A percentile compares a stretch with the other conserved stretches of the same genome.
These are phyloP conservation scores for Anastatica hierochuntica DNA, from an alignment of 345 rosid species.

Conservation along the genomic window DNA sequence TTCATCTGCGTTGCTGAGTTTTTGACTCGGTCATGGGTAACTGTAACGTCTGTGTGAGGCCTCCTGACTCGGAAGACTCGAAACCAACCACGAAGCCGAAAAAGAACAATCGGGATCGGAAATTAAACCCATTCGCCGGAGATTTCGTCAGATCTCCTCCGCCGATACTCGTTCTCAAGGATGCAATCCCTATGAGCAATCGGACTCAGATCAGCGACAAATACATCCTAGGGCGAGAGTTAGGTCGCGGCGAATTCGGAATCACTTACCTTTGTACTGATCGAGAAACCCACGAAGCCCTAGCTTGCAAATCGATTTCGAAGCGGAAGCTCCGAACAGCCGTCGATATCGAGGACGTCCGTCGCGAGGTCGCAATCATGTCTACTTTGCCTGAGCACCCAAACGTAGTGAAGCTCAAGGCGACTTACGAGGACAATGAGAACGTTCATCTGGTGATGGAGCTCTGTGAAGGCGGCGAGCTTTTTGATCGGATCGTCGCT, in stretches of 20 bases:
- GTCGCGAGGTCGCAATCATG: conserved; percentile 92
- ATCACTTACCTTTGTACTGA: conserved; percentile 89
- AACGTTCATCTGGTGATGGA: conserved; percentile 95
- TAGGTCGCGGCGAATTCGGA: conserved; percentile 95
- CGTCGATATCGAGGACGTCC: conserved; percentile 78
- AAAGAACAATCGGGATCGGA: conserved; percentile 31
- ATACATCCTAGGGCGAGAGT: conserved; percentile 74
- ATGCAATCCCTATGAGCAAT: conserved; percentile 46
- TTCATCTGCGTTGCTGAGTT: too few species aligned
- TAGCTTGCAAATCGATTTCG: conserved; percentile 88
- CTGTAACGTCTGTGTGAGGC: conserved; percentile 77
- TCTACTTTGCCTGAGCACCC: conserved; percentile 77
- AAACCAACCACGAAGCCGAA: conserved; percentile 24
- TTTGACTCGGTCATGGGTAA: conserved; percentile 93
- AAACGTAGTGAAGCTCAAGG: conserved; percentile 77
- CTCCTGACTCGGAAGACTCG: too few species aligned
- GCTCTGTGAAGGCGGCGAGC: conserved; percentile 93
- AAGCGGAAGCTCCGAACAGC: conserved; percentile 86
- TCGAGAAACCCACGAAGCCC: conserved; percentile 51
- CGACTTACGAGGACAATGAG: conserved; percentile 82
- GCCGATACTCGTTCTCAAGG: conserved; percentile 67
- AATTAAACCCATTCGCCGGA: conserved; percentile 49
- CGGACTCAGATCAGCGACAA: conserved; percentile 72
- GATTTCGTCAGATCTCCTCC: conserved; percentile 36
- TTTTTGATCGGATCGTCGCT: conserved; percentile 90